Percentiles rank a stretch among this genome's conserved stretches.
phyloP scores from a whole-genome alignment of 169 alveolate species.

The Sarcocystis neurona region DNA sequence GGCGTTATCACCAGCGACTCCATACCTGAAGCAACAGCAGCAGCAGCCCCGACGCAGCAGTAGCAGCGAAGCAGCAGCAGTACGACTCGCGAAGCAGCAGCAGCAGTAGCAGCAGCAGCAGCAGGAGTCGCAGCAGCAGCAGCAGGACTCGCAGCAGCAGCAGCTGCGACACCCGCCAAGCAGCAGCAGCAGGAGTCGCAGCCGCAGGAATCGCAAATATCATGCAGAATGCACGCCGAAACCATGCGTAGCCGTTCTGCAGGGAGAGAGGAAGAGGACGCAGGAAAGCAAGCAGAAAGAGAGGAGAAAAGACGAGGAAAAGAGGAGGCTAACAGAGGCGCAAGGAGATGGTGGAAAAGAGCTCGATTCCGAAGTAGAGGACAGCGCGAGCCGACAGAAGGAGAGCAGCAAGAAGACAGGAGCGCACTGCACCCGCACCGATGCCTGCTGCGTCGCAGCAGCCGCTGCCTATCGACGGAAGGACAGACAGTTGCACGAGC shows the following conservation, averaged over 20 bases:
- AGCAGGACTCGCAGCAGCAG: no score
- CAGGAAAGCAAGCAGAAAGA: neutral
- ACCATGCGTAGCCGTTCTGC: no score
- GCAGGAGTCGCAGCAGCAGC: no score
- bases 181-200: neutral
- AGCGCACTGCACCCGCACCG: no score
- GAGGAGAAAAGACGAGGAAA: neutral
- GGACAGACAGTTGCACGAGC: no score
- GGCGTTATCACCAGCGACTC: constrained; percentile 98
- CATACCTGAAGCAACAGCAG: constrained; percentile 79
- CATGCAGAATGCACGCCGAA: no score
- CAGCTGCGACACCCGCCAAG: neutral
- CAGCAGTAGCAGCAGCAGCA: no score
- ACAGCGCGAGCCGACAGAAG: neutral
- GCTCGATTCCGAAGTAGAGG: neutral
- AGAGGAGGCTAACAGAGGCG: neutral
- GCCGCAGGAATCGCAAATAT: no score
- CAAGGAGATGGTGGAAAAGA: neutral
- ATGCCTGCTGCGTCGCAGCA: no score
- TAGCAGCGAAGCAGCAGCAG: no score
- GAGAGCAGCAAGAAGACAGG: neutral
- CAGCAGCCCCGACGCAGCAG: neutral
- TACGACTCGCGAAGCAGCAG: no score
- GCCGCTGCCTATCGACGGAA: no score
- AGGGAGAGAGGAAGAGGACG: neutral